Evolutionary conservation across 1,139 yeast genomes (phyloP).

Genomic region (Eremothecium gossypii): DNA sequence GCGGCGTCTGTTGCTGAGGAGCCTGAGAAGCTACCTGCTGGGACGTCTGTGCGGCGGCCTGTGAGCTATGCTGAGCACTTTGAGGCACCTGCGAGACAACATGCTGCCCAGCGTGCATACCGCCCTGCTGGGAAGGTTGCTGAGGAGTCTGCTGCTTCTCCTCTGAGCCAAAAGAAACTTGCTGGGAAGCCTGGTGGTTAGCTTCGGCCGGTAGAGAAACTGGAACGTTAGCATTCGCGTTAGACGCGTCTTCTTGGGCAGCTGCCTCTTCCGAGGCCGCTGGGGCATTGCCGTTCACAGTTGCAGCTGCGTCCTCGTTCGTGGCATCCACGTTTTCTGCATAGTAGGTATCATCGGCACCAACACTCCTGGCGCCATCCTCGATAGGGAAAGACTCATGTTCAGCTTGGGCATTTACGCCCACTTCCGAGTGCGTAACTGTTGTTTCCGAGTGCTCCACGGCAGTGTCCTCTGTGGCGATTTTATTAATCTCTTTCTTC

Average conservation of each 20-base stretch:
- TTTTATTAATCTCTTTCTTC: constrained; percentile 16
- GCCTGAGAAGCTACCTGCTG: constrained; percentile 12
- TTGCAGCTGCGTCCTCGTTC: constrained; percentile 3
- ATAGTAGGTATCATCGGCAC: background rate
- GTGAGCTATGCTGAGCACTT: background rate
- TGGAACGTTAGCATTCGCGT: background rate
- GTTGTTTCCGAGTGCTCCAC: background rate
- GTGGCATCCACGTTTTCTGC: constrained; percentile 5
- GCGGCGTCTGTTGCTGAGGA: constrained; percentile 12
- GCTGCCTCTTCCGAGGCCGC: background rate
- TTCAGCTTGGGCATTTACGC: background rate
- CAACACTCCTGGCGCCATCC: background rate
- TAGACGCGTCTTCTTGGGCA: background rate
- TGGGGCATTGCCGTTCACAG: background rate
- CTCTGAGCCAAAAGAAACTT: constrained; percentile 8
- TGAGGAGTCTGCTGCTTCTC: constrained; percentile 16
- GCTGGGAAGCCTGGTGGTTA: constrained; percentile 5
- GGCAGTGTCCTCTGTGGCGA: constrained; percentile 6
- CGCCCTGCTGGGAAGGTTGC: constrained; percentile 9
- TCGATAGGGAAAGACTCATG: background rate
- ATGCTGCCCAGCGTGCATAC: constrained; percentile 7
- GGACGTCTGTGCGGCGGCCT: constrained; percentile 7
- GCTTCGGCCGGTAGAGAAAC: constrained; percentile 4
- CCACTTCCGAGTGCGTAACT: background rate
- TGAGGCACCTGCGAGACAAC: constrained; percentile 16